Base-by-base conservation (phyloP, 495 filamentous ascomycete species). In the Penicillium cataractarum region DNA sequence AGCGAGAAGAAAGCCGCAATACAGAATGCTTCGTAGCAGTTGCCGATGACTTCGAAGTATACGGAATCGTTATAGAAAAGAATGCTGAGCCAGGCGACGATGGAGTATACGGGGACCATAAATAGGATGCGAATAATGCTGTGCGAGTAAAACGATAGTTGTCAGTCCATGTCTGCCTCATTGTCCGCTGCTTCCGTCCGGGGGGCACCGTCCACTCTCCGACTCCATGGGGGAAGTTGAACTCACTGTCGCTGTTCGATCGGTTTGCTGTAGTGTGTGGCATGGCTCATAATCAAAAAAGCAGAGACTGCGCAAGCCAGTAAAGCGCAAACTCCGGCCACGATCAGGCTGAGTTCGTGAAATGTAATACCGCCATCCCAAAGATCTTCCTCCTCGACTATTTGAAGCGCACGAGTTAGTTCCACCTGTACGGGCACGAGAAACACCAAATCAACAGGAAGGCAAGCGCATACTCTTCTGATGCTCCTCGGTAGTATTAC, bases 1-100 rank as follows among this genome's bases (percentile, higher is more conserved):
- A 97, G 81, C n/a, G 90, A 85, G 75, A 97, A 97, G 82, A 97
- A 97, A 58, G 89, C 89, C 33, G 91, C 88, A 61, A 97, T 94
- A 46, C 92, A 90, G 68, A 97, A 95, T 5, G 93, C 92, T 78
- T 97, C 93, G 74, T 96, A 96, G 75, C 91, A 96, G 69, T 96
- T 87, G 63, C 90, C 86, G 55, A 93, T 69, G 32, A 96, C 88
- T 65, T 90, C 80, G 72, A 89, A 96, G 72, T 96, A 97, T 39
- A 96, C 85, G 15, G 89, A 86, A 64, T 94, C 86, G 74, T 85
- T 85, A 57, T 96, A 95, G 76, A 86, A 92, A 61, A 82, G 82
- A 63, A 92, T 88, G 57, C 84, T 86, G 57, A 96, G 84, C 79
- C 90, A 93, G 44, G 90, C 87, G 54, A 93, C 89, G 51, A 87